Evolutionary conservation across 73 alveolate genomes (phyloP).

Genomic region (Symbiodinium natans): DNA sequence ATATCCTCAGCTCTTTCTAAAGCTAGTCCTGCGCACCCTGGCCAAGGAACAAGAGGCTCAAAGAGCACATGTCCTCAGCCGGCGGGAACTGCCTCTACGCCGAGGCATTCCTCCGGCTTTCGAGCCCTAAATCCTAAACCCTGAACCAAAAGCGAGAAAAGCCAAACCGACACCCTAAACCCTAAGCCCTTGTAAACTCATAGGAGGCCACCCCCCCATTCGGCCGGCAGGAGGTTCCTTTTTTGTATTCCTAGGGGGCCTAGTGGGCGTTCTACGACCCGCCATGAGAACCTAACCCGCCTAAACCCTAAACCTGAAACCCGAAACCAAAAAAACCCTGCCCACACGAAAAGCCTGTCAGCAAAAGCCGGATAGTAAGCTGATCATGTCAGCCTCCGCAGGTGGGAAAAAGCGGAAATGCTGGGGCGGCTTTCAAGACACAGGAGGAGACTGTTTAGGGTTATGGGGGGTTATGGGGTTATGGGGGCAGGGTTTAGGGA

Average conservation of each 20-base stretch:
- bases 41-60: background rate
- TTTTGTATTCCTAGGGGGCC: background rate
- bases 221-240: no score
- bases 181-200: no score
- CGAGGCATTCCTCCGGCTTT: background rate
- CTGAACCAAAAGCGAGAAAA: background rate
- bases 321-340: background rate
- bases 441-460: background rate
- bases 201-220: no score
- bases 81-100: background rate
- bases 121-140: background rate
- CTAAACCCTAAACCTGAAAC: background rate
- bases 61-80: slow-evolving; percentile 6
- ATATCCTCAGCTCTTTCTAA: no score
- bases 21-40: background rate
- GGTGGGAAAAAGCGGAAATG: slow-evolving; percentile 12
- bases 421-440: slow-evolving; percentile 15
- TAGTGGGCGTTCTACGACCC: background rate
- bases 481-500: background rate
- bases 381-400: background rate
- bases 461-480: background rate
- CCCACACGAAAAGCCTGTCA: background rate
- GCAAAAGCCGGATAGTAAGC: background rate
- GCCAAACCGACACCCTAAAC: no score
- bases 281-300: background rate